Conservation (phyloP, 345 rosid genomes). For the Eucalyptus melliodora region DNA sequence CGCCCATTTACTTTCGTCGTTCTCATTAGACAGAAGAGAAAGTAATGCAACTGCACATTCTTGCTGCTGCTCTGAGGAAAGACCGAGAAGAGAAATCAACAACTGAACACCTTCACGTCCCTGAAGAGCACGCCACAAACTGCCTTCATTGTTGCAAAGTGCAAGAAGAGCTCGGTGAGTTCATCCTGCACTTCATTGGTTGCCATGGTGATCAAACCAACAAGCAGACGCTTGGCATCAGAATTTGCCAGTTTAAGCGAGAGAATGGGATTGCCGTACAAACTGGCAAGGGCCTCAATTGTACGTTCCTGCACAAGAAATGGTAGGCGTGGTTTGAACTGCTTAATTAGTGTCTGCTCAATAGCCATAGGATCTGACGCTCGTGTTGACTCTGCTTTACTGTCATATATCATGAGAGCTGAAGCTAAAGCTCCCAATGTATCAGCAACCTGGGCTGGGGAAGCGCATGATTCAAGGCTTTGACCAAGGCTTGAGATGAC, state of each 20-base stretch:
- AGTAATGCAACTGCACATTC: constrained; percentile 99
- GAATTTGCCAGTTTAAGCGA: constrained; percentile 65
- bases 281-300: constrained; percentile 95
- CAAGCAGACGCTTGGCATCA: constrained; percentile 94
- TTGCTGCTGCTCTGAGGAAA: constrained; percentile 98
- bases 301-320: constrained; percentile 98
- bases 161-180: constrained; percentile 80
- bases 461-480: constrained; percentile 96
- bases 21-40: constrained; percentile 85
- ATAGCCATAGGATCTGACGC: constrained; percentile 65
- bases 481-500: constrained; percentile 99
- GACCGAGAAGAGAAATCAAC: constrained; percentile 96
- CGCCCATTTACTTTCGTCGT: constrained; percentile 99
- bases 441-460: constrained; percentile 91
- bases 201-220: constrained; percentile 97
- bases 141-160: constrained; percentile 82
- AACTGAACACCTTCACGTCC: constrained; percentile 99
- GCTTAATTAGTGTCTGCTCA: constrained; percentile 86
- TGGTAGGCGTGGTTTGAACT: constrained; percentile 76
- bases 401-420: constrained; percentile 98
- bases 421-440: constrained; percentile 99
- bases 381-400: constrained; percentile 71
- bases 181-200: constrained; percentile 92
- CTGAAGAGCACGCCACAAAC: constrained; percentile 90
- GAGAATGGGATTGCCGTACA: constrained; percentile 86